Base-by-base conservation (phyloP, 179 eudicot genomes). In the Patellifolia procumbens region DNA sequence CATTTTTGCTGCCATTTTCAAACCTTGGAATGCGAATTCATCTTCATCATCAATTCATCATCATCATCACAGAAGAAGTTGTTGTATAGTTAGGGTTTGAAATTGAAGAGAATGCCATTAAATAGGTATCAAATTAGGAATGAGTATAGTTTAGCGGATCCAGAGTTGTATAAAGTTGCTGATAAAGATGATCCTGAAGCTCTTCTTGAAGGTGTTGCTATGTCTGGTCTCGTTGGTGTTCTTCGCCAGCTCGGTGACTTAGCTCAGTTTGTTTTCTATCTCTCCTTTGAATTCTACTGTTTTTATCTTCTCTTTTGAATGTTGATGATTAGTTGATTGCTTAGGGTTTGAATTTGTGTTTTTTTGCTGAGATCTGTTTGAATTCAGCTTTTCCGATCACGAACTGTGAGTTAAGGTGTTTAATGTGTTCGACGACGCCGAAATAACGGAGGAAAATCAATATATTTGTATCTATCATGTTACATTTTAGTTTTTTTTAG, bases 101-200 rank as follows among this genome's bases (percentile, higher is more conserved):
- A 66, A 64, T 53, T 56, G 55, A 17, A 61, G 29, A 69, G 42
- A 79, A 95, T 95, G 99, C 98, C 99, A 43, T 79, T 95, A 79
- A 87, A 73, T 66, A 82, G 99, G 72, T 90, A 87, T 46, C 83
- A 86, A 82, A 80, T 95, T 55, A 80, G 98, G 80, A 93, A 93
- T 35, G 97, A 90, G 90, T 95, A 88, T 72, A 86, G 91, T 60
- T 84, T 95, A 82, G 96, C 94, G 70, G 97, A 95, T 90, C 96
- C 97, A 12, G 97, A 95, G 79, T 84, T 95, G 79, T 95, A 93
- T 76, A 87, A 82, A 84, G 84, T 84, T n/a, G 99, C 98, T 19
- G 93, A 91, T 64, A 89, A 89, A 78, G 96, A 93, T 89, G 99
- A 95, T 82, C 99, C 99, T 29, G 97, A 95, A 80, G 99, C 99